Evolutionary conservation across 768 basidiomycete species (phyloP), one percentile per base, ranked within the genome.

Genomic region (Amanita muscaria): DNA sequence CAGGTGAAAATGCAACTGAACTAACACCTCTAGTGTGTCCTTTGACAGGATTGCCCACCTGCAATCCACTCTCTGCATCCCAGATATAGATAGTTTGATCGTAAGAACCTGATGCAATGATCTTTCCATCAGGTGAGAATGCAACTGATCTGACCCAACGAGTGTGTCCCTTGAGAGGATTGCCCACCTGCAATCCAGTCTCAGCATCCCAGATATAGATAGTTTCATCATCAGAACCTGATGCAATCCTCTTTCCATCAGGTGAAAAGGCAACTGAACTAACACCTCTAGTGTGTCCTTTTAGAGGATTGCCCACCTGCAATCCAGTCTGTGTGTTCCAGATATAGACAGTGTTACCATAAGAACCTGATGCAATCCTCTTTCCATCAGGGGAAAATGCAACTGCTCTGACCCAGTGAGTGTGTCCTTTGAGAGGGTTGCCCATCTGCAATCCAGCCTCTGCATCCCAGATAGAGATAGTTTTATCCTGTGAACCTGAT

Each of bases 41-140:
- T 25, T 52, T 18, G 9, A 59, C 30, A 22, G 36, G n/a, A n/a
- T n/a, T n/a, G 27, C 16, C 24, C 32, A 22, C 4, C 27, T n/a
- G 32, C 22, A 36, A 61, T 12, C 56, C 55, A 12, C 52, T 57
- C 5, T 43, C 19, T 5, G 49, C 49, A 49, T 64, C 53, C 64
- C 65, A 63, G 9, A 65, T 43, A 14, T 54, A 45, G 16, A 67
- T 52, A 2, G 52, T 59, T 3, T 51, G 19, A 38, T 65, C 62
- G 5, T 35, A 22, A 0, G 59, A 59, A 7, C 56, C 58, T 5
- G 65, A 59, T 9, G 54, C 57, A 25, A 66, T 49, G 12, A 36
- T 48, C 14, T 38, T 49, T 6, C 54, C 74, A 30, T 65, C 63
- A 0, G 74, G 74, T 47, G 75, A 74, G 56, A 76, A 77, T 33